phyloP scores from a whole-genome alignment of 768 basidiomycete genomes.

The Termitomyces sp. region DNA sequence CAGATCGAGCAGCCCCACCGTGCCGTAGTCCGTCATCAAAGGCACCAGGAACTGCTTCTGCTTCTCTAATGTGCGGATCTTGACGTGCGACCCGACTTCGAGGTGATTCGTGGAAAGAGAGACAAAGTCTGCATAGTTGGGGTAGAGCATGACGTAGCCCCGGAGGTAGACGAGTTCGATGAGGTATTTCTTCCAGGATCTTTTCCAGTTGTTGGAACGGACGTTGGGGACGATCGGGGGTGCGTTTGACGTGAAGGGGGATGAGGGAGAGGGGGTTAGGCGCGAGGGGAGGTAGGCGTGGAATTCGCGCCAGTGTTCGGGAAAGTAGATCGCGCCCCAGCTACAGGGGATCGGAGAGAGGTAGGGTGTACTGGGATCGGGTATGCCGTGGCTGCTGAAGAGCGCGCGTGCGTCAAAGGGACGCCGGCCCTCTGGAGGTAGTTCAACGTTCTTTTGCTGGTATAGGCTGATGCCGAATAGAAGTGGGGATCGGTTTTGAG shows the following conservation, averaged over 20 bases:
- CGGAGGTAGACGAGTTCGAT: constrained; percentile 80
- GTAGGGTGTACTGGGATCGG: constrained; percentile 56
- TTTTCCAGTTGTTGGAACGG: constrained; percentile 75
- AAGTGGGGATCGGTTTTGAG: constrained; percentile 30
- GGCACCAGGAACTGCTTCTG: constrained; percentile 64
- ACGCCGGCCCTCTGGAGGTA: constrained; percentile 59
- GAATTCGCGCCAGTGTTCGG: constrained; percentile 84
- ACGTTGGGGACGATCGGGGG: constrained; percentile 60
- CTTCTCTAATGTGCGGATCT: no score
- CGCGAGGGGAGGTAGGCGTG: constrained; percentile 71
- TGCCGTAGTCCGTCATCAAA: constrained; percentile 39
- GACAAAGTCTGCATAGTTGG: constrained; percentile 65
- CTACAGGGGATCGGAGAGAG: constrained; percentile 86
- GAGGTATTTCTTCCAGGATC: constrained; percentile 87
- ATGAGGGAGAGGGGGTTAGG: no score
- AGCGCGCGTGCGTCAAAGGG: constrained; percentile 60
- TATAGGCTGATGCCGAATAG: constrained; percentile 84
- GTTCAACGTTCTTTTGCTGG: constrained; percentile 78
- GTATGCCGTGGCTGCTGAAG: constrained; percentile 39
- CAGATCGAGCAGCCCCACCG: constrained; percentile 46
- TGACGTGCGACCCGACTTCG: no score
- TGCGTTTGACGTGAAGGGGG: no score
- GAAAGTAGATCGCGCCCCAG: constrained; percentile 91
- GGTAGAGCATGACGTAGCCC: constrained; percentile 87
- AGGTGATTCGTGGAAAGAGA: constrained; percentile 90